phyloP scores from a whole-genome alignment of 169 alveolate genomes.

The Plasmodium malariae region DNA sequence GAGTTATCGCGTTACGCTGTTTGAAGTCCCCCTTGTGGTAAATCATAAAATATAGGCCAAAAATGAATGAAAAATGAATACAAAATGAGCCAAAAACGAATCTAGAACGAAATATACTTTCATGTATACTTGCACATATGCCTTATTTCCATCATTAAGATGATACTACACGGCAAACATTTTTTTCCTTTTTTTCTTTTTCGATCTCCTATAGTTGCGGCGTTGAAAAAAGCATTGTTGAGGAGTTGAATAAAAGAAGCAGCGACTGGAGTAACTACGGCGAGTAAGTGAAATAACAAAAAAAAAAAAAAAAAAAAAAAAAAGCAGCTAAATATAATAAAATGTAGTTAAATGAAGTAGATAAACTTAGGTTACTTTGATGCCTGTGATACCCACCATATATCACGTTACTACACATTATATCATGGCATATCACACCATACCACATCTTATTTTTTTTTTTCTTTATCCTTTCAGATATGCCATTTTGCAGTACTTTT shows the following conservation, averaged over 20 bases:
- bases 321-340: background rate
- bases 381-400: too few species aligned
- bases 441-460: background rate
- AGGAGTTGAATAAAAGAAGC: conserved; percentile 36
- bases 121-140: background rate
- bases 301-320: conserved; percentile 26
- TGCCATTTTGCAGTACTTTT: conserved; percentile 52
- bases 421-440: too few species aligned
- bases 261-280: conserved; percentile 73
- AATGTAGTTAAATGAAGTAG: background rate
- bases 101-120: background rate
- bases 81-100: too few species aligned
- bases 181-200: background rate
- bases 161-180: background rate
- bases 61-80: too few species aligned
- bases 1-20: conserved; percentile 48
- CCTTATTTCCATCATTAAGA: background rate
- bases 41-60: too few species aligned
- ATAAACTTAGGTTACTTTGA: too few species aligned
- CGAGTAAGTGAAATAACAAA: conserved; percentile 40
- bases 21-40: conserved; percentile 63
- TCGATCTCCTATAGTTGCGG: conserved; percentile 35
- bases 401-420: too few species aligned
- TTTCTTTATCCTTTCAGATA: conserved; percentile 17
- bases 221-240: conserved; percentile 22